phyloP scores from a whole-genome alignment of 148 eudicot genomes.

The Polygonum aviculare region DNA sequence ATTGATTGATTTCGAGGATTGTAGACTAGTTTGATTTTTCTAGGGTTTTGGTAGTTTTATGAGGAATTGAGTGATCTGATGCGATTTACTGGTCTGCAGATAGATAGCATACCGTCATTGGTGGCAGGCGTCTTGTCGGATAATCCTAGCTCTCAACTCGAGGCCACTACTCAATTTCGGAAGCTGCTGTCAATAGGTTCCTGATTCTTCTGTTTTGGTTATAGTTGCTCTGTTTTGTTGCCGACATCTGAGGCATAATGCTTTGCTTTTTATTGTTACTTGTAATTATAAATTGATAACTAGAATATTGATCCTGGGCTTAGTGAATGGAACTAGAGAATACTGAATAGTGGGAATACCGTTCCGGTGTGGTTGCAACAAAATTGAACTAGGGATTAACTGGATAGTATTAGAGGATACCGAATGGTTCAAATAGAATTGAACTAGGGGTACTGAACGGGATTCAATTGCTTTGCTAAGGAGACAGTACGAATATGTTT shows the following conservation, averaged over 20 bases:
- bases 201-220: neutral
- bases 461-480: too few relatives aligned
- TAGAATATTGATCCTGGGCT: too few relatives aligned
- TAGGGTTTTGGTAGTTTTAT: slow-evolving; percentile 13
- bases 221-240: neutral
- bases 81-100: slow-evolving; percentile 24
- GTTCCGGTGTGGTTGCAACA: too few relatives aligned
- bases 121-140: slow-evolving; percentile 63
- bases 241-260: neutral
- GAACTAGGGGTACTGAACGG: too few relatives aligned
- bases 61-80: slow-evolving; percentile 2
- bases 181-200: slow-evolving; percentile 84
- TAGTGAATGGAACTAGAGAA: too few relatives aligned
- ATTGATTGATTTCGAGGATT: neutral
- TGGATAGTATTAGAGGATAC: too few relatives aligned
- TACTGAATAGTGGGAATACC: too few relatives aligned
- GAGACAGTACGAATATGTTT: too few relatives aligned
- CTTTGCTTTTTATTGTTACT: neutral
- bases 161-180: slow-evolving; percentile 75
- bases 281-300: neutral
- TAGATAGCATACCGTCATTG: slow-evolving; percentile 68
- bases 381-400: too few relatives aligned
- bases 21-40: neutral
- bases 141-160: slow-evolving; percentile 50
- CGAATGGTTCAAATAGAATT: too few relatives aligned